Percentiles rank a stretch among this genome's conserved stretches.
phyloP scores from a whole-genome alignment of 352 stramenopile genomes.

The Globisporangium alternatum region DNA sequence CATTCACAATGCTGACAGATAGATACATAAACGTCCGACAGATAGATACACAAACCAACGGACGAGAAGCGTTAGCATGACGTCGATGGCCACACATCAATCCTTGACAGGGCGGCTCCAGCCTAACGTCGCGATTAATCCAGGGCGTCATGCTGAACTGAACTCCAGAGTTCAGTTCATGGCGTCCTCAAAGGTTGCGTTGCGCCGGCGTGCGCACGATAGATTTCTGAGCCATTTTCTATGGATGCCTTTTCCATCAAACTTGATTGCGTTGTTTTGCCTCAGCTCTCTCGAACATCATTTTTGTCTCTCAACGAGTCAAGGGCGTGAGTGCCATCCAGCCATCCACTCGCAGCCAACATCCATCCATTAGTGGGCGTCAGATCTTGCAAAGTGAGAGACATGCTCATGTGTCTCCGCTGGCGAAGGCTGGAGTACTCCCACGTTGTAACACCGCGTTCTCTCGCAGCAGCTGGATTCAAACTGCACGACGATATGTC shows the following conservation, averaged over 20 bases:
- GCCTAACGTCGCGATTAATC: background rate
- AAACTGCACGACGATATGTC: too few species aligned
- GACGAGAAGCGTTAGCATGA: background rate
- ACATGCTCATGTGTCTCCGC: background rate
- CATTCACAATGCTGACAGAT: too few species aligned
- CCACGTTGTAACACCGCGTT: background rate
- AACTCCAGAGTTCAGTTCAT: background rate
- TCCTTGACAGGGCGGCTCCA: background rate
- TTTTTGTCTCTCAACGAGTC: background rate
- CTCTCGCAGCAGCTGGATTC: constrained; percentile 6
- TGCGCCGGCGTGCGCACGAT: background rate
- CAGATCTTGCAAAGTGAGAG: constrained; percentile 1
- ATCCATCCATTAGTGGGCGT: background rate
- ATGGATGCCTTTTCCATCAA: background rate
- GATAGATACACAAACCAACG: background rate
- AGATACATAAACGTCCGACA: background rate
- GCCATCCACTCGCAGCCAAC: background rate
- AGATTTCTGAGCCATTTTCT: background rate
- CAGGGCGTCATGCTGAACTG: background rate
- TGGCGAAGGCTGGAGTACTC: constrained; percentile 2
- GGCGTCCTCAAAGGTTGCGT: background rate
- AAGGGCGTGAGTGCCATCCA: background rate
- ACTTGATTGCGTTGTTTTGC: background rate
- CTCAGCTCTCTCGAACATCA: background rate
- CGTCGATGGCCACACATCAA: background rate